Conservation (phyloP, 2,329 filamentous ascomycete species). For the Ambrosiella beaveri region DNA sequence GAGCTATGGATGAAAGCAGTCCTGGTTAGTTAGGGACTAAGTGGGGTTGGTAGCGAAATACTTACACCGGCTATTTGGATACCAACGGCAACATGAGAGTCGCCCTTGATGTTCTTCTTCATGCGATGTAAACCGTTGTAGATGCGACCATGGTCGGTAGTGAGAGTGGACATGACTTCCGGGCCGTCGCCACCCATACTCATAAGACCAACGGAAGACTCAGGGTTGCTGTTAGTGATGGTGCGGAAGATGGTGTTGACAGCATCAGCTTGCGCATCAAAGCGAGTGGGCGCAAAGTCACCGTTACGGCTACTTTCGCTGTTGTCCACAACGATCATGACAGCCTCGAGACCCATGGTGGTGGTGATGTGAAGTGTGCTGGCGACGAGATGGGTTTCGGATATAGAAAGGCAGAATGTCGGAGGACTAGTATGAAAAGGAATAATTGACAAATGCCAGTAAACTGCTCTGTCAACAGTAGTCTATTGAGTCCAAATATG, state of each 20-base stretch:
- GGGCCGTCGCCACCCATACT: conserved; percentile 97
- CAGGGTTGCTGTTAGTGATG: conserved; percentile 87
- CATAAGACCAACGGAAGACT: conserved; percentile 95
- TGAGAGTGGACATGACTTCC: conserved; percentile 90
- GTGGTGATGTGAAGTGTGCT: conserved; percentile 19
- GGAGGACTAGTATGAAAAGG: neutral
- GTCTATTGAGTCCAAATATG: no score
- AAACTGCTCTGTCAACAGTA: no score
- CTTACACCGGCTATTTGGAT: conserved; percentile 89
- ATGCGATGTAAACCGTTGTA: conserved; percentile 82
- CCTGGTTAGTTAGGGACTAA: neutral
- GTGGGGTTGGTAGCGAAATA: conserved; percentile 10
- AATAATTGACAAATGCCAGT: neutral
- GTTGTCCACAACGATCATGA: conserved; percentile 99
- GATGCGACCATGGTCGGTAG: conserved; percentile 90
- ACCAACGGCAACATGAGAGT: conserved; percentile 73
- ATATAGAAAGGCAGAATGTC: no score
- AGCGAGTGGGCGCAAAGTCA: conserved; percentile 79
- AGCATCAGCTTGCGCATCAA: conserved; percentile 89
- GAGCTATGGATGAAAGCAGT: conserved; percentile 38
- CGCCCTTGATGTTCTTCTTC: conserved; percentile 76
- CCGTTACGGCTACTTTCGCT: conserved; percentile 97
- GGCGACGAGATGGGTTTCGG: conserved; percentile 23
- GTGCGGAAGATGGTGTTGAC: conserved; percentile 90
- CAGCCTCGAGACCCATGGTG: conserved; percentile 96